Percentiles rank a stretch among this genome's conserved stretches.
These are phyloP conservation scores for Dothistroma septosporum DNA, from an alignment of 2,329 filamentous ascomycete species.

Conservation along the genomic window DNA sequence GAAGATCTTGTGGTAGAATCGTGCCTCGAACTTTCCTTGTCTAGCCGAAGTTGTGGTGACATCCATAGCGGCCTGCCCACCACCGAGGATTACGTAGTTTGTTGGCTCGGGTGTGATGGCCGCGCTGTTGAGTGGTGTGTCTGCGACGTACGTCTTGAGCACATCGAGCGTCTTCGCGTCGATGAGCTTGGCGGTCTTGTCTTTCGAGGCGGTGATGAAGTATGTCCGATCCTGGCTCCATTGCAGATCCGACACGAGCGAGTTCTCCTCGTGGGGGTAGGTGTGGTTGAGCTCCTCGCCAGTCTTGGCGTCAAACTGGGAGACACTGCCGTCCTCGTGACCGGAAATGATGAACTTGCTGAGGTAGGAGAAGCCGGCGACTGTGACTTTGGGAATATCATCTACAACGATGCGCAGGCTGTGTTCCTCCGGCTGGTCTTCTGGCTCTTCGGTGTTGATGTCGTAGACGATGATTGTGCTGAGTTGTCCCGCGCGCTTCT, in stretches of 20 bases:
- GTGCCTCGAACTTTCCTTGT: conserved; percentile 98
- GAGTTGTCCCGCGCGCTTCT: conserved; percentile 96
- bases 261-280: conserved; percentile 79
- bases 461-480: conserved; percentile 92
- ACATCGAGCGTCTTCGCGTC: conserved; percentile 81
- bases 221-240: conserved; percentile 92
- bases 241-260: conserved; percentile 85
- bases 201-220: conserved; percentile 97
- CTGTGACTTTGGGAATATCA: conserved; percentile 90
- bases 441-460: conserved; percentile 76
- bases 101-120: conserved; percentile 95
- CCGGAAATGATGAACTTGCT: conserved; percentile 95
- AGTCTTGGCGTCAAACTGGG: conserved; percentile 85
- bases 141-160: conserved; percentile 85
- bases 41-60: conserved; percentile 90
- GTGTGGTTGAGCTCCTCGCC: conserved; percentile 78
- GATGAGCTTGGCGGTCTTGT: conserved; percentile 94
- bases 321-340: conserved; percentile 92
- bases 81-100: conserved; percentile 95
- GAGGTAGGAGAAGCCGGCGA: conserved; percentile 93
- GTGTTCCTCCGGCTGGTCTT: conserved; percentile 79
- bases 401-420: conserved; percentile 81
- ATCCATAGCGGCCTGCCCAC: conserved; percentile 98
- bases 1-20: conserved; percentile 99
- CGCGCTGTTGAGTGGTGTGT: conserved; percentile 95